Conservation (phyloP, 106 monocot genomes). For the Posidonia australis region DNA sequence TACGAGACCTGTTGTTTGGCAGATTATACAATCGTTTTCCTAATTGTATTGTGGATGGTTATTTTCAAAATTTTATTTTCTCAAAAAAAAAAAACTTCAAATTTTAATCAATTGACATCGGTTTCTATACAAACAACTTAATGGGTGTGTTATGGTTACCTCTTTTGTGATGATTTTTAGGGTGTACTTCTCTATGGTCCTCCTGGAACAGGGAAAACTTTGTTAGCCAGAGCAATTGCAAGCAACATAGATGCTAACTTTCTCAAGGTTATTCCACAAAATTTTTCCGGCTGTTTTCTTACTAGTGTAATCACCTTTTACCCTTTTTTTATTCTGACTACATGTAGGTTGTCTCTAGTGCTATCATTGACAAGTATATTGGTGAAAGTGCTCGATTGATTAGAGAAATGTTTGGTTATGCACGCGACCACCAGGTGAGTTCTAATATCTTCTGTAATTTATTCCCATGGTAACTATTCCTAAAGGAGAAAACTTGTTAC, state of each 20-base stretch:
- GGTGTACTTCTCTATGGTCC: slow-evolving; percentile 94
- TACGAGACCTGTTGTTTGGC: too few relatives aligned
- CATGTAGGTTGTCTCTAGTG: slow-evolving; percentile 83
- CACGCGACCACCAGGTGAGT: slow-evolving; percentile 70
- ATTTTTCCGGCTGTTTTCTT: background rate
- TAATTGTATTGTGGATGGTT: too few relatives aligned
- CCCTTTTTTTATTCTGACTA: background rate
- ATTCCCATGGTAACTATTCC: too few relatives aligned
- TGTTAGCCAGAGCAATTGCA: slow-evolving; percentile 86
- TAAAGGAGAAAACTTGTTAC: too few relatives aligned
- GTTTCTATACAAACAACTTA: too few relatives aligned
- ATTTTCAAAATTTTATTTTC: too few relatives aligned
- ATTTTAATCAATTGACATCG: too few relatives aligned
- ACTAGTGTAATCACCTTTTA: background rate
- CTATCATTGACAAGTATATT: slow-evolving; percentile 92
- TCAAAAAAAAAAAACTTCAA: too few relatives aligned
- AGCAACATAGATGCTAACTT: slow-evolving; percentile 94
- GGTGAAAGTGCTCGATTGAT: slow-evolving; percentile 89
- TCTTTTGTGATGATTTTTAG: slow-evolving; percentile 14
- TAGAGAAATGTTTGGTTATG: slow-evolving; percentile 90
- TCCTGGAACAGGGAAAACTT: slow-evolving; percentile 87
- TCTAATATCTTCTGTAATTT: too few relatives aligned
- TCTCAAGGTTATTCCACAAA: slow-evolving; percentile 38
- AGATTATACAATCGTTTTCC: too few relatives aligned
- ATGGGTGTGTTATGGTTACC: slow-evolving; percentile 33